phyloP scores from a whole-genome alignment of 73 alveolate genomes.

The Urostyla sp. region DNA sequence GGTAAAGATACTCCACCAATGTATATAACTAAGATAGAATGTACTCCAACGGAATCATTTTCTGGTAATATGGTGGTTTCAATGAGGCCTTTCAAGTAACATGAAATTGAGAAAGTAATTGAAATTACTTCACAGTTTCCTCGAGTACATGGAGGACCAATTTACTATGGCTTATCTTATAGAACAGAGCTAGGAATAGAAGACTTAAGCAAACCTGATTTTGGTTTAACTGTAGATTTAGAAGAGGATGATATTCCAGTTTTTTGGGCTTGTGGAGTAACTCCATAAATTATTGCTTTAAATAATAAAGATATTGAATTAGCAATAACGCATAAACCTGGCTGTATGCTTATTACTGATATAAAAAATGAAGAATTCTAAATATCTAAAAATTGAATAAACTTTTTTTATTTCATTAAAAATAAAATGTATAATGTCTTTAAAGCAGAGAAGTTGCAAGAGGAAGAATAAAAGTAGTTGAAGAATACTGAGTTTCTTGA shows the following conservation, averaged over 20 bases:
- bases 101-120: conserved; percentile 52
- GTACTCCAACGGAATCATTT: conserved; percentile 71
- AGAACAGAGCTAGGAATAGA: conserved; percentile 55
- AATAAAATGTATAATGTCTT: conserved; percentile 38
- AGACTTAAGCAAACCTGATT: conserved; percentile 63
- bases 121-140: conserved; percentile 70
- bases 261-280: conserved; percentile 92
- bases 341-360: conserved; percentile 84
- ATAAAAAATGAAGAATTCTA: conserved; percentile 60
- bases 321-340: conserved; percentile 88
- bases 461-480: background rate
- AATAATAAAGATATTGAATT: conserved; percentile 60
- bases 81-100: conserved; percentile 77
- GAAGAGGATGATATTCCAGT: conserved; percentile 71
- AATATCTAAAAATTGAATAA: background rate
- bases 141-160: conserved; percentile 81
- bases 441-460: background rate
- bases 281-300: conserved; percentile 74
- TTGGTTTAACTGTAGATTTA: conserved; percentile 60
- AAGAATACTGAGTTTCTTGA: background rate
- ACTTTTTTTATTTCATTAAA: background rate
- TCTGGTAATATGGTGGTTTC: conserved; percentile 69
- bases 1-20: conserved; percentile 80
- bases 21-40: conserved; percentile 71
- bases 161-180: conserved; percentile 47